phyloP scores from a whole-genome alignment of 2,329 filamentous ascomycete species.

The Fonsecaea multimorphosa region DNA sequence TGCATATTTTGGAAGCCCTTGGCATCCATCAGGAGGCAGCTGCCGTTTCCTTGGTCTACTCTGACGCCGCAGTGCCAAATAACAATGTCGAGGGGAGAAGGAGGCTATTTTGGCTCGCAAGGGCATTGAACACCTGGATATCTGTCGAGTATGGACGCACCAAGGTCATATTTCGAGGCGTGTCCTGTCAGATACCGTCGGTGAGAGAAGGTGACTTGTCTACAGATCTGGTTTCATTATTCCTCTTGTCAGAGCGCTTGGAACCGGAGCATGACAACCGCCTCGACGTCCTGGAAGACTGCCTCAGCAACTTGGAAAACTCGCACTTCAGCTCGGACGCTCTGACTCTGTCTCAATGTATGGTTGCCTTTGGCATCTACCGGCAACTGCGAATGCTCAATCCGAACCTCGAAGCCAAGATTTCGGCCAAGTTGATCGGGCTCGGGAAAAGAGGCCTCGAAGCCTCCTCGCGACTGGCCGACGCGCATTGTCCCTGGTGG shows the following conservation, averaged over 20 bases:
- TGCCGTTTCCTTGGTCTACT: neutral
- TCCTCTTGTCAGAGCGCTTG: too few relatives aligned
- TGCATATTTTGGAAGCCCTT: neutral
- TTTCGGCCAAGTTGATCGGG: neutral
- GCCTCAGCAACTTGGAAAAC: too few relatives aligned
- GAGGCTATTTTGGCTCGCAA: neutral
- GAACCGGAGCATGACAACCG: too few relatives aligned
- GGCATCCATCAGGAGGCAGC: neutral
- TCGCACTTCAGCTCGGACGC: too few relatives aligned
- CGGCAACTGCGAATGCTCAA: neutral
- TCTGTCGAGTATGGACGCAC: neutral
- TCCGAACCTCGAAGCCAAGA: neutral
- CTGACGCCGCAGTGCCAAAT: neutral
- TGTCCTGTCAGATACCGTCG: neutral
- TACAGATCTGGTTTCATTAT: too few relatives aligned
- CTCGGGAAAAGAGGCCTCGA: neutral
- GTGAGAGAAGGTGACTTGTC: too few relatives aligned
- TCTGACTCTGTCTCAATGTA: too few relatives aligned
- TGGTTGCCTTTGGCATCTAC: neutral
- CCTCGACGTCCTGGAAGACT: too few relatives aligned
- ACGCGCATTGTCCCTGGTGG: slow-evolving; percentile 31
- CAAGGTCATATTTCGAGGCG: neutral
- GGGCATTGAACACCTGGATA: neutral
- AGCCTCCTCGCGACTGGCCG: neutral
- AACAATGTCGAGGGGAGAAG: neutral